These are phyloP conservation scores for Termitomyces sp. DNA, from an alignment of 768 basidiomycete genomes.

Conservation along the genomic window DNA sequence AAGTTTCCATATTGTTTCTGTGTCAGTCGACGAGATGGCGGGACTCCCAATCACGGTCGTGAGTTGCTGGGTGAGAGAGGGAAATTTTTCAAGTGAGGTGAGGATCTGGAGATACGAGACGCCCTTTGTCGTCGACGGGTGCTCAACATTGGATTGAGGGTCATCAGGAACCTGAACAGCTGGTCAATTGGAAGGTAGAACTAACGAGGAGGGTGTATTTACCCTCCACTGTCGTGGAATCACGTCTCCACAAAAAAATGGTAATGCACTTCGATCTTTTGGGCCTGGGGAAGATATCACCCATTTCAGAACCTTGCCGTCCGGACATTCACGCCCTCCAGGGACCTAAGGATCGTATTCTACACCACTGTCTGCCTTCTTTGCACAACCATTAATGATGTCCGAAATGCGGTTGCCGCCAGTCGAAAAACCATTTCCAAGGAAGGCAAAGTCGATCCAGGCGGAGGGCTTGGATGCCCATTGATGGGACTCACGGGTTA, in stretches of 20 bases:
- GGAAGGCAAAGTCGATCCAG: conserved; percentile 66
- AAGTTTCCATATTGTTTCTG: conserved; percentile 36
- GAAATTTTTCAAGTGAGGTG: conserved; percentile 23
- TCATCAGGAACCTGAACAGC: conserved; percentile 41
- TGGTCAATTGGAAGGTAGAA: background rate
- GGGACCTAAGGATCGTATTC: conserved; percentile 38
- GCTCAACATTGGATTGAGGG: conserved; percentile 39
- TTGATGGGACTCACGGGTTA: conserved; percentile 35
- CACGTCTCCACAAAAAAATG: conserved; percentile 75
- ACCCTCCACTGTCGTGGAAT: conserved; percentile 59
- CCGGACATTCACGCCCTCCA: conserved; percentile 52
- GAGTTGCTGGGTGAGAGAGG: conserved; percentile 30
- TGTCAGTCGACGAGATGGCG: conserved; percentile 21
- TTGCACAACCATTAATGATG: conserved; percentile 50
- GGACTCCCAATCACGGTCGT: conserved; percentile 41
- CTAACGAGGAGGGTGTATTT: conserved; percentile 14
- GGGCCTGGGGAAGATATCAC: conserved; percentile 44
- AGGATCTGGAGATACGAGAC: conserved; percentile 46
- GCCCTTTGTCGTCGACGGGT: conserved; percentile 45
- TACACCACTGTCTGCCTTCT: conserved; percentile 28
- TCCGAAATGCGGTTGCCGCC: conserved; percentile 32
- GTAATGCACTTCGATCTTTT: conserved; percentile 24
- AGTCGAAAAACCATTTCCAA: conserved; percentile 41
- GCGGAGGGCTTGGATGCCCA: conserved; percentile 55
- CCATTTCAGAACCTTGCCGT: conserved; percentile 57